Conservation (phyloP, 441 rosid species). For the Gossypium davidsonii region DNA sequence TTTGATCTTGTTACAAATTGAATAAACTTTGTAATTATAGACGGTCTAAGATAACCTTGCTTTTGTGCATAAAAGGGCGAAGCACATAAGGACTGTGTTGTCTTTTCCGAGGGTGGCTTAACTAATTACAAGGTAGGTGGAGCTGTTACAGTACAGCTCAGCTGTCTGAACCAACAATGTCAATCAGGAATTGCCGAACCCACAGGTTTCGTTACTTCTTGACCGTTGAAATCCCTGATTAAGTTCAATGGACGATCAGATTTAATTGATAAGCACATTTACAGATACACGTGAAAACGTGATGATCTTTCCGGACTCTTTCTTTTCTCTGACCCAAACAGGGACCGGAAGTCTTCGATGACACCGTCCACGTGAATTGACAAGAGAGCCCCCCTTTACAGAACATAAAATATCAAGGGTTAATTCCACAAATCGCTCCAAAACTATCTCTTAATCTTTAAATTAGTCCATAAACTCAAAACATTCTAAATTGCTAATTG, state of each 20-base stretch:
- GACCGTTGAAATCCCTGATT: constrained; percentile 3
- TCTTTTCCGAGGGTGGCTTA: constrained; percentile 14
- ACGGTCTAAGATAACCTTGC: constrained; percentile 16
- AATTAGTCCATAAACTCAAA: background rate
- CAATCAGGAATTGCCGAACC: constrained; percentile 14
- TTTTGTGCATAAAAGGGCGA: background rate
- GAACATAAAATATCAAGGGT: background rate
- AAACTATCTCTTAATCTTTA: background rate
- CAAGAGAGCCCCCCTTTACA: constrained; percentile 24
- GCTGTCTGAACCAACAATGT: constrained; percentile 13
- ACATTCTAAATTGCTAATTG: no score
- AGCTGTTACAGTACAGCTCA: constrained; percentile 22
- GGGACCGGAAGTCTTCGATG: constrained; percentile 13
- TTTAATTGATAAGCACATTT: constrained; percentile 1
- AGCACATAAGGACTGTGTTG: constrained; percentile 13
- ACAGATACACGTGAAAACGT: constrained; percentile 31
- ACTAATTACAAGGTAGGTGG: constrained; percentile 34
- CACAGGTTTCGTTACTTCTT: background rate
- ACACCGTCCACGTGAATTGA: constrained; percentile 26
- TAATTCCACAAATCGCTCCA: background rate
- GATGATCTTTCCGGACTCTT: constrained; percentile 18
- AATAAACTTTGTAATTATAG: background rate
- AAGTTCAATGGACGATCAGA: constrained; percentile 19
- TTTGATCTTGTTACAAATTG: background rate
- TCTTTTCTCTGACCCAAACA: constrained; percentile 26